Evolutionary conservation across 2,329 filamentous ascomycete species (phyloP).

Genomic region (Talaromyces sp.): DNA sequence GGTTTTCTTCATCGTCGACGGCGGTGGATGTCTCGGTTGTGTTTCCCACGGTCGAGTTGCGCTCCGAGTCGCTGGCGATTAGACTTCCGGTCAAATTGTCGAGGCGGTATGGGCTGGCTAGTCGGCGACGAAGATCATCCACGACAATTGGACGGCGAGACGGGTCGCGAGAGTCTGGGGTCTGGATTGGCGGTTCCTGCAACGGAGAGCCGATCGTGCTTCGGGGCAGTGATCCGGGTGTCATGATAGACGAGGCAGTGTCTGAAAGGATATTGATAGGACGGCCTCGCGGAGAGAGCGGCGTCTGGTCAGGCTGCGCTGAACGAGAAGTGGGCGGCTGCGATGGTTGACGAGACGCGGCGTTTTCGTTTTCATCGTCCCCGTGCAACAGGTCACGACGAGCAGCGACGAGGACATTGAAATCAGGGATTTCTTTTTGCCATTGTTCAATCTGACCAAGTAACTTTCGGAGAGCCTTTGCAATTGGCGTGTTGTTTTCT

Average conservation of each 20-base stretch:
- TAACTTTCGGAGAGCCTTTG: constrained; percentile 55
- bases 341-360: constrained; percentile 18
- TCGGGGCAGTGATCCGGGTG: constrained; percentile 14
- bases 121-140: constrained; percentile 25
- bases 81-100: constrained; percentile 5
- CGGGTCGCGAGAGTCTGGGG: constrained; percentile 8
- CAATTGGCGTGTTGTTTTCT: constrained; percentile 43
- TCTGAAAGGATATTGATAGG: constrained; percentile 13
- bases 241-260: neutral
- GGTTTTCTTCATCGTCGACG: constrained; percentile 25
- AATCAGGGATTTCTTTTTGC: constrained; percentile 61
- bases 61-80: constrained; percentile 3
- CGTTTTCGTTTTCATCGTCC: constrained; percentile 18
- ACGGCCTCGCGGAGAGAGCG: constrained; percentile 22
- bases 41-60: neutral
- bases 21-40: neutral
- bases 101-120: constrained; percentile 27
- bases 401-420: constrained; percentile 65
- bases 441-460: constrained; percentile 60
- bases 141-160: constrained; percentile 3
- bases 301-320: neutral
- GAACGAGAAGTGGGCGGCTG: constrained; percentile 15
- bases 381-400: constrained; percentile 40
- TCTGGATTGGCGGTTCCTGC: constrained; percentile 17
- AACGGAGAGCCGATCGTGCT: constrained; percentile 19